Evolutionary conservation across 306 rosid genomes (phyloP).

Genomic region (Coriaria nepalensis): DNA sequence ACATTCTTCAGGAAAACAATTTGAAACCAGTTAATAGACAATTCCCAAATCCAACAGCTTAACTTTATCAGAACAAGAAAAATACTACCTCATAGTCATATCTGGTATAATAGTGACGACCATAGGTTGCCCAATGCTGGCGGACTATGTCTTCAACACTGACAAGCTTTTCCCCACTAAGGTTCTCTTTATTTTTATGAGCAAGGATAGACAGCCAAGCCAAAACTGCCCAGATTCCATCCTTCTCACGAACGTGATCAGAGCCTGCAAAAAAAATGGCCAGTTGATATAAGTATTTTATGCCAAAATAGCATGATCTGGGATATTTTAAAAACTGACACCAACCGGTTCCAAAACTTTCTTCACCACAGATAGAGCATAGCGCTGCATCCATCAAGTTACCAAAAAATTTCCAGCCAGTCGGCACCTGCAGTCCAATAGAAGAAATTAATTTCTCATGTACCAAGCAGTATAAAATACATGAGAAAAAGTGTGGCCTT

Average conservation of each 20-base stretch:
- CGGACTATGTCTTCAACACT: slow-evolving; percentile 93
- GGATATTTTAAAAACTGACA: slow-evolving; percentile 4
- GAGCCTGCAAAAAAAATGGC: slow-evolving; percentile 49
- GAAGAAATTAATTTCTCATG: slow-evolving; percentile 6
- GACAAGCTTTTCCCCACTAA: slow-evolving; percentile 64
- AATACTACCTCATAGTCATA: slow-evolving; percentile 72
- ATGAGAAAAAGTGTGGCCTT: too few relatives aligned
- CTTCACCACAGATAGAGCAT: slow-evolving; percentile 94
- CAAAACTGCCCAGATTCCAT: slow-evolving; percentile 99
- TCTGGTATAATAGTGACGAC: slow-evolving; percentile 95
- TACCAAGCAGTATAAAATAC: slow-evolving; percentile 2
- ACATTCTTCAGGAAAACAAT: slow-evolving; percentile 52
- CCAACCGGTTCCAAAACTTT: slow-evolving; percentile 98
- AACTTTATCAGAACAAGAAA: slow-evolving; percentile 2
- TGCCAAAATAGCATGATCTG: neutral
- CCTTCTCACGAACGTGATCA: slow-evolving; percentile 95
- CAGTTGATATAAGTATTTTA: neutral
- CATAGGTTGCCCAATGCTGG: slow-evolving; percentile 86
- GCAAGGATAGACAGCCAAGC: slow-evolving; percentile 94
- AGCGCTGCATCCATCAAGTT: slow-evolving; percentile 94
- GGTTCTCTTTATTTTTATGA: slow-evolving; percentile 65
- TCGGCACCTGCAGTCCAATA: slow-evolving; percentile 64
- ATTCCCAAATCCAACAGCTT: too few relatives aligned
- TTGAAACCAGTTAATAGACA: slow-evolving; percentile 10
- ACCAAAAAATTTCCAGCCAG: slow-evolving; percentile 98